Conservation (phyloP, 73 alveolate genomes). For the Tetrahymena thermophila region DNA sequence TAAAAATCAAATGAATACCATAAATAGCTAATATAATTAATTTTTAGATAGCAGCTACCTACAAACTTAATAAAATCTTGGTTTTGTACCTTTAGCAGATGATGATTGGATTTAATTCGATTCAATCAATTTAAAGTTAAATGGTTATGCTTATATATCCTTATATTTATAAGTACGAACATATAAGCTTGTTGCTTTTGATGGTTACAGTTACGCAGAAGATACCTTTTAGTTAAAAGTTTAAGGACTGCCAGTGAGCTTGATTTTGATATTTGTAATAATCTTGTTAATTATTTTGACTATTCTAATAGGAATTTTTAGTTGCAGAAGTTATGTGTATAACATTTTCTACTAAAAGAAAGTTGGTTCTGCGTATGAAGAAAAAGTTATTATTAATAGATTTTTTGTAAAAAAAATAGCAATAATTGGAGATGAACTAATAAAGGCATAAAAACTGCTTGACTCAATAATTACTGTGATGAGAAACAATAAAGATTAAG, state of each 20-base stretch:
- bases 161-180: not conserved
- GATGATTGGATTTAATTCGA: not conserved
- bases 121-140: not conserved
- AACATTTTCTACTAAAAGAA: not conserved
- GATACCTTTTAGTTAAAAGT: not conserved
- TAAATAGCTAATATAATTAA: not conserved
- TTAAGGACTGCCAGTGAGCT: not conserved
- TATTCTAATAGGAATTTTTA: not conserved
- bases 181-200: not conserved
- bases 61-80: not conserved
- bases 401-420: not conserved
- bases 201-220: not conserved
- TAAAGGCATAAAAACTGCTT: not conserved
- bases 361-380: not conserved
- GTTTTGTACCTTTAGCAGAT: not conserved
- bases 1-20: not conserved
- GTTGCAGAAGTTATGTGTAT: not conserved
- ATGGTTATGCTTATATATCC: not conserved
- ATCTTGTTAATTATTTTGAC: not conserved
- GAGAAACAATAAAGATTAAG: not conserved
- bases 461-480: not conserved
- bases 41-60: not conserved
- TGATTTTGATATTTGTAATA: not conserved
- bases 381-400: not conserved
- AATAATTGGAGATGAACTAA: not conserved